Evolutionary conservation across 805 yeast genomes (phyloP).

Genomic region (Kluyveromyces starmeri): DNA sequence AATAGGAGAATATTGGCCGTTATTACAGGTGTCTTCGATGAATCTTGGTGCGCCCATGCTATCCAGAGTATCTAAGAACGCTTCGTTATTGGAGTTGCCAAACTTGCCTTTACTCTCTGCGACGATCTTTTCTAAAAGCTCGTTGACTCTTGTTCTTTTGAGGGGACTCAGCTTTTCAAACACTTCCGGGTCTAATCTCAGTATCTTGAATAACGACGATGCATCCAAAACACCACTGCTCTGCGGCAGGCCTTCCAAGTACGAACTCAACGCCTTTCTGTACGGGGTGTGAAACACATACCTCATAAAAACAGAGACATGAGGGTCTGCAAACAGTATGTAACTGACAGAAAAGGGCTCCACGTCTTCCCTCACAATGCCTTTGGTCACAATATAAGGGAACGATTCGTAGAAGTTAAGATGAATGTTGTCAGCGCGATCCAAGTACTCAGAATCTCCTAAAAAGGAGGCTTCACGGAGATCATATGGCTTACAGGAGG

Average conservation of each 20-base stretch:
- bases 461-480: too few relatives aligned
- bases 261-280: not conserved
- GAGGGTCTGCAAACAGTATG: slow-evolving; percentile 1
- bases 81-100: not conserved
- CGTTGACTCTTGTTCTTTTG: not conserved
- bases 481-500: too few relatives aligned
- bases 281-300: slow-evolving; percentile 2
- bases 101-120: not conserved
- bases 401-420: slow-evolving; percentile 3
- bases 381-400: slow-evolving; percentile 3
- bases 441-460: too few relatives aligned
- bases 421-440: not conserved
- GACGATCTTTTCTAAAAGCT: not conserved
- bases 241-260: not conserved
- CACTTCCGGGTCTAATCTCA: slow-evolving; percentile 1
- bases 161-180: not conserved
- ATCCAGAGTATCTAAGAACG: not conserved
- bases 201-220: not conserved
- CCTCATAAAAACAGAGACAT: not conserved
- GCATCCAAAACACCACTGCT: not conserved
- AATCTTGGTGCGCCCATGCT: not conserved
- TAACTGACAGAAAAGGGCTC: slow-evolving; percentile 1
- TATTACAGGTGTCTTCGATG: slow-evolving; percentile 3
- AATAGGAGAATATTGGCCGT: slow-evolving; percentile 3
- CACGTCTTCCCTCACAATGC: slow-evolving; percentile 1